Percentiles rank a stretch among this genome's conserved stretches.
Conservation (phyloP, 2,329 filamentous ascomycete genomes). For the Aurifilum marmelostoma region DNA sequence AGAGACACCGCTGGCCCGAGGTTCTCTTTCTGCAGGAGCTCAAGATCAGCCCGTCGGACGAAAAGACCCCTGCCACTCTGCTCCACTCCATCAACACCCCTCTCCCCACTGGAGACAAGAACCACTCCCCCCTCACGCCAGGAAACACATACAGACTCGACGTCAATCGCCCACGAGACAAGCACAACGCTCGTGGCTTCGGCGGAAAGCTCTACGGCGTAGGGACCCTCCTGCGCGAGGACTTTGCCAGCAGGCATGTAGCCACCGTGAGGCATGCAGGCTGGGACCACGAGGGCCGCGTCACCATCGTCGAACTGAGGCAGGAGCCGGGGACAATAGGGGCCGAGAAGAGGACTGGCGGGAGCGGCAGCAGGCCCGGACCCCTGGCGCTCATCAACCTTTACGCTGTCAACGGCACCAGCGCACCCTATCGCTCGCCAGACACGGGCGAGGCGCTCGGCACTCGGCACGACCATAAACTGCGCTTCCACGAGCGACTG, state of each 20-base stretch:
- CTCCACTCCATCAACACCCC: conserved; percentile 32
- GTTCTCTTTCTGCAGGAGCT: conserved; percentile 36
- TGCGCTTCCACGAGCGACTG: conserved; percentile 50
- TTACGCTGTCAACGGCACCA: conserved; percentile 58
- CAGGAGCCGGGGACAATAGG: not conserved
- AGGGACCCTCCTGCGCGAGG: conserved; percentile 50
- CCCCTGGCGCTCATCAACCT: conserved; percentile 53
- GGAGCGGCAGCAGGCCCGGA: conserved; percentile 16
- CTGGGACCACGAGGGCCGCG: conserved; percentile 57
- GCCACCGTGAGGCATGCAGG: conserved; percentile 43
- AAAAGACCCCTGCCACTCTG: conserved; percentile 27
- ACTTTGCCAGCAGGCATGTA: conserved; percentile 41
- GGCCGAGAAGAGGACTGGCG: not conserved
- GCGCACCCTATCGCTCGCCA: conserved; percentile 48
- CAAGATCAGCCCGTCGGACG: conserved; percentile 31
- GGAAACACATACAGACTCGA: conserved; percentile 36
- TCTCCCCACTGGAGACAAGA: conserved; percentile 16
- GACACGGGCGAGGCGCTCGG: conserved; percentile 46
- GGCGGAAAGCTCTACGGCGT: conserved; percentile 57
- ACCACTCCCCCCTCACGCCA: not conserved
- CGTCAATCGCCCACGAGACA: conserved; percentile 52
- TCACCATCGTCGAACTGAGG: conserved; percentile 48
- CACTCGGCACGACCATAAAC: conserved; percentile 55
- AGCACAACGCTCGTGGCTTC: conserved; percentile 52
- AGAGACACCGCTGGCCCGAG: conserved; percentile 35